These are phyloP conservation scores for Neonectria coccinea DNA, from an alignment of 2,329 filamentous ascomycete genomes.

Conservation along the genomic window DNA sequence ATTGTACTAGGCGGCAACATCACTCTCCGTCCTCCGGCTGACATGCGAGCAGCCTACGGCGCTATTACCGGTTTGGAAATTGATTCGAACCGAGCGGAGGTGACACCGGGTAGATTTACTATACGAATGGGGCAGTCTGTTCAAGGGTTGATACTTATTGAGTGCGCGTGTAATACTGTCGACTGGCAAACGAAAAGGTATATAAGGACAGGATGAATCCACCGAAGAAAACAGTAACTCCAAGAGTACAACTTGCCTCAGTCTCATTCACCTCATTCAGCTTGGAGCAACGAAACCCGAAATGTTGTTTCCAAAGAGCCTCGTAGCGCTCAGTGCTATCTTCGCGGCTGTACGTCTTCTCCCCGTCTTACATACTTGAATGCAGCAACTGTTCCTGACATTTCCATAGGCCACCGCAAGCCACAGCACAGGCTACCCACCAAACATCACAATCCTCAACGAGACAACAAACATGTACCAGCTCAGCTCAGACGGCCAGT, in stretches of 20 bases:
- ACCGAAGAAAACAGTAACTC: neutral
- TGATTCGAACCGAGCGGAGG: neutral
- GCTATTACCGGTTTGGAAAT: neutral
- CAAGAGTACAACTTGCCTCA: neutral
- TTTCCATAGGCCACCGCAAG: neutral
- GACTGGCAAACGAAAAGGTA: neutral
- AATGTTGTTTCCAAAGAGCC: neutral
- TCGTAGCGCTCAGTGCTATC: neutral
- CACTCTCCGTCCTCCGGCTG: neutral
- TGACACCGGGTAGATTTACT: neutral
- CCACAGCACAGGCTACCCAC: neutral
- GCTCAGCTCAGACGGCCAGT: slow-evolving; percentile 30
- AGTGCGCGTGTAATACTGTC: neutral
- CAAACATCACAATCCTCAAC: slow-evolving; percentile 23
- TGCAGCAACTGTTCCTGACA: neutral
- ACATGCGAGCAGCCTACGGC: neutral
- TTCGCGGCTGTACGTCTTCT: neutral
- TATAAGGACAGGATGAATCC: neutral
- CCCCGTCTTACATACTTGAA: neutral
- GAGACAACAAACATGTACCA: slow-evolving; percentile 28
- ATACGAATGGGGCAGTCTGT: neutral
- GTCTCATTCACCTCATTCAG: neutral
- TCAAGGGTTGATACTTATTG: no score
- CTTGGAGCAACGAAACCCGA: neutral
- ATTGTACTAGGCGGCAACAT: neutral